Evolutionary conservation across 2,329 filamentous ascomycete genomes (phyloP).

Genomic region (Bipolaris sorokiniana): DNA sequence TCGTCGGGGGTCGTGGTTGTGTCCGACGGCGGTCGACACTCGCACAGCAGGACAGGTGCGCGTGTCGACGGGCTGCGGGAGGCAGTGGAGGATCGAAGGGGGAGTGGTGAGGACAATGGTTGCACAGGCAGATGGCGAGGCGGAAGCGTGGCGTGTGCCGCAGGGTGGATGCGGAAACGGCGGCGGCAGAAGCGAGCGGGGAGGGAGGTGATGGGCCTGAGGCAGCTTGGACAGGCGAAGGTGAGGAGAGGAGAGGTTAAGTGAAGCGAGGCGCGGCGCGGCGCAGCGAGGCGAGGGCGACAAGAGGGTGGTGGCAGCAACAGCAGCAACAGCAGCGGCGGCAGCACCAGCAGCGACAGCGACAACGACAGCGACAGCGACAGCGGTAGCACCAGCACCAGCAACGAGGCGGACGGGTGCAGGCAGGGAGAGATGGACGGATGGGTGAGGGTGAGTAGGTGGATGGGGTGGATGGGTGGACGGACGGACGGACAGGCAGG

Average conservation of each 20-base stretch:
- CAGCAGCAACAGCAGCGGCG: neutral
- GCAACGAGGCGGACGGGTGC: neutral
- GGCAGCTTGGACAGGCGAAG: neutral
- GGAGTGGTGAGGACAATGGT: slow-evolving; percentile 26
- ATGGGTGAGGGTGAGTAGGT: neutral
- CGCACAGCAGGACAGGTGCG: slow-evolving; percentile 28
- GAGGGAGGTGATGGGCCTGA: slow-evolving; percentile 12
- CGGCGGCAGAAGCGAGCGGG: slow-evolving; percentile 22
- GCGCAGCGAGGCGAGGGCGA: neutral
- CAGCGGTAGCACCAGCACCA: neutral
- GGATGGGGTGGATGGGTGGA: slow-evolving; percentile 16
- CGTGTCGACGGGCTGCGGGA: slow-evolving; percentile 39
- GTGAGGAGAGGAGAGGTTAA: neutral
- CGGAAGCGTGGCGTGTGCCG: slow-evolving; percentile 33
- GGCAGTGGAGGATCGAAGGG: slow-evolving; percentile 29
- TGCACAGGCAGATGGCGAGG: slow-evolving; percentile 27
- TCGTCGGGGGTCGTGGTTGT: slow-evolving; percentile 13
- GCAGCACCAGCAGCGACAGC: slow-evolving; percentile 1
- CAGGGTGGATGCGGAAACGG: slow-evolving; percentile 28
- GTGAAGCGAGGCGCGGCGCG: neutral
- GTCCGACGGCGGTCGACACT: slow-evolving; percentile 26
- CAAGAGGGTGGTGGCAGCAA: neutral
- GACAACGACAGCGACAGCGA: neutral
- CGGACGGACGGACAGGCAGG: neutral
- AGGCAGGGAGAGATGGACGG: neutral